Conservation (phyloP, 2,329 filamentous ascomycete species). For the Botrytis byssoidea region DNA sequence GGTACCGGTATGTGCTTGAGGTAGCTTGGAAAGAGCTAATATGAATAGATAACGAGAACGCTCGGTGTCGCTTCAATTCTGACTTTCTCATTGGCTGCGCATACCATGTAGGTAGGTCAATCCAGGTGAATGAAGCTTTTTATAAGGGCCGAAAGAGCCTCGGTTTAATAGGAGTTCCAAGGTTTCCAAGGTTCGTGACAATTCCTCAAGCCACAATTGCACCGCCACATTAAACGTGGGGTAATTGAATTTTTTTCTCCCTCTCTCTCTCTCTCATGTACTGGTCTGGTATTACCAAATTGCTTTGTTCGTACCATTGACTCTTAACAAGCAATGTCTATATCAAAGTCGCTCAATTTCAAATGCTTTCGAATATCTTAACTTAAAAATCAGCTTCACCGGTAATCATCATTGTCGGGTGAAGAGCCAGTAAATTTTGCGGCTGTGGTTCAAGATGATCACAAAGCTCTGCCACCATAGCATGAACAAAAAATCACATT, state of each 20-base stretch:
- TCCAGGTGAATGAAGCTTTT: background rate
- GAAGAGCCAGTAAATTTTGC: background rate
- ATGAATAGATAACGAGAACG: background rate
- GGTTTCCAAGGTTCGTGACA: background rate
- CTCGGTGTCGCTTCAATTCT: background rate
- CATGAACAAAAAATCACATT: background rate
- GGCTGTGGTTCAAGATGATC: background rate
- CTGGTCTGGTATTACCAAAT: background rate
- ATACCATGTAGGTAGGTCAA: background rate
- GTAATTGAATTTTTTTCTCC: background rate
- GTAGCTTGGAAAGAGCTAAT: background rate
- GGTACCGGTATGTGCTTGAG: background rate
- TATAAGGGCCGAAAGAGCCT: background rate
- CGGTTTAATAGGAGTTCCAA: background rate
- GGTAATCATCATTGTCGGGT: background rate
- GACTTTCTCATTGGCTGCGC: background rate
- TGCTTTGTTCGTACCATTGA: background rate
- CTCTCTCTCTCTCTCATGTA: background rate
- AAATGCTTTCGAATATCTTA: background rate
- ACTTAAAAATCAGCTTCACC: too few relatives aligned
- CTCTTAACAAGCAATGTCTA: background rate
- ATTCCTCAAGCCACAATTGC: background rate
- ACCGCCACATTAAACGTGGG: background rate
- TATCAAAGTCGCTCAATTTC: background rate
- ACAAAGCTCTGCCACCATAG: background rate